Percentiles rank a stretch among this genome's conserved stretches.
Conservation (phyloP, 139 green algal genomes). For the Auxenochlorella pyrenoidosa region DNA sequence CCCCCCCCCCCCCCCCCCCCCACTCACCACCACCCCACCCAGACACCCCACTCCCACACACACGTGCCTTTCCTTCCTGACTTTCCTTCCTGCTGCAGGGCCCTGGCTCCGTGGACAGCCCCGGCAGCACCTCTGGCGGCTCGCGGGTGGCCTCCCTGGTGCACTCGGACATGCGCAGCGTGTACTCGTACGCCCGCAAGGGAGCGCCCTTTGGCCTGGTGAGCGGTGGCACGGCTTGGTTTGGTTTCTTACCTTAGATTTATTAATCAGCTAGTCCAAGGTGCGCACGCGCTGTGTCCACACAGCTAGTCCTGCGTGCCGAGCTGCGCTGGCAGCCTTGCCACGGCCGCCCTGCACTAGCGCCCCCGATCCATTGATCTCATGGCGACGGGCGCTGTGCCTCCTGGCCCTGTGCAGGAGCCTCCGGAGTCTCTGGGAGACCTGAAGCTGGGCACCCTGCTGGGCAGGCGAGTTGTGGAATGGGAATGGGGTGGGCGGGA, state of each 20-base stretch:
- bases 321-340: no score
- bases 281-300: no score
- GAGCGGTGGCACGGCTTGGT: not conserved
- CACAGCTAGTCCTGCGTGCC: no score
- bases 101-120: not conserved
- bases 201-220: not conserved
- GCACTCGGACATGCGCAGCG: not conserved
- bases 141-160: not conserved
- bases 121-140: not conserved
- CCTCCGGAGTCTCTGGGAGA: not conserved
- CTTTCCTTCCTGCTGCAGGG: not conserved
- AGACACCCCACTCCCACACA: no score
- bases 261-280: no score
- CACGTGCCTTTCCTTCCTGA: not conserved
- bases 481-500: no score
- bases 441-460: not conserved
- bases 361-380: no score
- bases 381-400: no score
- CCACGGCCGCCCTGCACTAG: no score
- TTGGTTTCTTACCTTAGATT: not conserved
- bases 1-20: no score
- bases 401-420: not conserved
- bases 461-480: not conserved
- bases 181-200: no score
- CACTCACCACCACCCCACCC: no score